Percentiles rank a stretch among this genome's conserved stretches.
Evolutionary conservation across 257 asterid genomes (phyloP).

Genomic region (Lavandula angustifolia): DNA sequence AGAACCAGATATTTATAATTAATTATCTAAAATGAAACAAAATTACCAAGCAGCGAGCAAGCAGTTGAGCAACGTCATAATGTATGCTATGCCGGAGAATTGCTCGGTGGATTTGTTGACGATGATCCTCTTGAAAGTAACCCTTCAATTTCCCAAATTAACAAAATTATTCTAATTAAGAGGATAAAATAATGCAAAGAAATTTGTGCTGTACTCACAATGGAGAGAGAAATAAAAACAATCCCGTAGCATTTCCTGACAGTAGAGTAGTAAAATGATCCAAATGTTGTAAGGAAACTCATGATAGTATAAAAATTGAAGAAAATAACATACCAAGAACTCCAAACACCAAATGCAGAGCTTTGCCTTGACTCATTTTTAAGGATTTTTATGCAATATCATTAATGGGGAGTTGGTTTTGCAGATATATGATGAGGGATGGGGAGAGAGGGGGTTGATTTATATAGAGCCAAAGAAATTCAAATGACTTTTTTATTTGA

Average conservation of each 20-base stretch:
- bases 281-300: background rate
- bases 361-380: slow-evolving; percentile 34
- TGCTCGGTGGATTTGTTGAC: slow-evolving; percentile 54
- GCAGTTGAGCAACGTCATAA: slow-evolving; percentile 67
- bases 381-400: background rate
- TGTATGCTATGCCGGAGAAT: slow-evolving; percentile 70
- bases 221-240: slow-evolving; percentile 83
- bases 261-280: background rate
- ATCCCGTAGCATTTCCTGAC: slow-evolving; percentile 74
- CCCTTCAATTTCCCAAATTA: slow-evolving; percentile 30
- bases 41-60: slow-evolving; percentile 58
- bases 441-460: background rate
- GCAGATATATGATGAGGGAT: slow-evolving; percentile 26
- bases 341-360: slow-evolving; percentile 53
- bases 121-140: slow-evolving; percentile 65
- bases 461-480: slow-evolving; percentile 34
- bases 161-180: background rate
- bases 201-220: slow-evolving; percentile 39
- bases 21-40: background rate
- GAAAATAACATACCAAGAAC: slow-evolving; percentile 43
- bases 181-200: background rate
- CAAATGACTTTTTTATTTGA: slow-evolving; percentile 15
- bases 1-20: background rate
- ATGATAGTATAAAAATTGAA: background rate
- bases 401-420: background rate